Percentiles rank a stretch among this genome's conserved stretches.
These are phyloP conservation scores for Rhodotorula glutinis DNA, from an alignment of 1,284 basidiomycete genomes.

Conservation along the genomic window DNA sequence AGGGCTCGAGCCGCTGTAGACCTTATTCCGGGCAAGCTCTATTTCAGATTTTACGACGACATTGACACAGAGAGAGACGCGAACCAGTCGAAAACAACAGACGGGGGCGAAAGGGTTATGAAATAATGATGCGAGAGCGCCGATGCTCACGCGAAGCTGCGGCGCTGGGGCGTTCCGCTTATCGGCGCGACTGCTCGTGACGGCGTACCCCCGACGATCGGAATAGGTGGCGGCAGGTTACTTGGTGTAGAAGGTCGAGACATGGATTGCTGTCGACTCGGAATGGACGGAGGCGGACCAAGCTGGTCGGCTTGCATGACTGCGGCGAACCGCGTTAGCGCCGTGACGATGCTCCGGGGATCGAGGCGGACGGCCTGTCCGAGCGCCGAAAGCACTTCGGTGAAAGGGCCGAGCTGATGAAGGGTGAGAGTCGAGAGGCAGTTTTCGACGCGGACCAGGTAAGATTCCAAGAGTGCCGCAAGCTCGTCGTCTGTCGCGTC, in stretches of 20 bases:
- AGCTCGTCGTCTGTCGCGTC: slow-evolving; percentile 74
- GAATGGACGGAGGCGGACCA: neutral
- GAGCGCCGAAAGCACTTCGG: slow-evolving; percentile 43
- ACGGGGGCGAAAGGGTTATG: too few species aligned
- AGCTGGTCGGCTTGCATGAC: slow-evolving; percentile 3
- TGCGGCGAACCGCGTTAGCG: slow-evolving; percentile 33
- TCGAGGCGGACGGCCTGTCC: slow-evolving; percentile 39
- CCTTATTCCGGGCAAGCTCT: too few species aligned
- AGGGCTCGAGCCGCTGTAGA: too few species aligned
- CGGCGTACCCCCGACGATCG: neutral
- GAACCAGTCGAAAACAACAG: too few species aligned
- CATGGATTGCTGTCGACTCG: neutral
- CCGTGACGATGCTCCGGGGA: slow-evolving; percentile 29
- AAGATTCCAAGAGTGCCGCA: slow-evolving; percentile 63
- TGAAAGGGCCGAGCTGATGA: slow-evolving; percentile 44
- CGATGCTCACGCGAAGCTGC: too few species aligned
- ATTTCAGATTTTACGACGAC: neutral
- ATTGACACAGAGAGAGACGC: too few species aligned
- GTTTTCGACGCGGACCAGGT: slow-evolving; percentile 69
- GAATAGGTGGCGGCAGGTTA: neutral
- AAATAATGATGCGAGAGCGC: too few species aligned
- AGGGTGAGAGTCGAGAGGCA: slow-evolving; percentile 60
- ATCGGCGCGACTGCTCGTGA: too few species aligned
- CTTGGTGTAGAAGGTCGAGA: neutral
- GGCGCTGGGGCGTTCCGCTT: too few species aligned